These are phyloP conservation scores for Climacium dendroides DNA, from an alignment of 225 moss, liverwort and hornwort species.

Conservation along the genomic window DNA sequence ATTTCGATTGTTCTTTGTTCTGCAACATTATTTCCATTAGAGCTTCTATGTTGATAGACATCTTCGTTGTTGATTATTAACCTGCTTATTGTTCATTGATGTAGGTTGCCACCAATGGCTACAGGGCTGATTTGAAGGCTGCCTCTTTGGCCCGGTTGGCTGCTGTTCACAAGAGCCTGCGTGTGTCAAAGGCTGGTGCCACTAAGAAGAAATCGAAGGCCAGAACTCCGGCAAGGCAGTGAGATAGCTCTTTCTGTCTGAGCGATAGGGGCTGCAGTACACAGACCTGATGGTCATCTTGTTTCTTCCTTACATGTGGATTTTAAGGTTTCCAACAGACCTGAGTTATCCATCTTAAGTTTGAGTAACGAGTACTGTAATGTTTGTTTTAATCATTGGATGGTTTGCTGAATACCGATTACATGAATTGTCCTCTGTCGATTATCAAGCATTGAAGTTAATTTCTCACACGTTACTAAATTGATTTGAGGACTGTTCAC, in stretches of 20 bases:
- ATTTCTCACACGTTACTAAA: no score
- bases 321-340: neutral
- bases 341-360: neutral
- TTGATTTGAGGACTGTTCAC: no score
- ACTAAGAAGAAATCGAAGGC: constrained; percentile 60
- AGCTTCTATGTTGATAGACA: neutral
- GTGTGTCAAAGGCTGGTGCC: constrained; percentile 61
- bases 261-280: neutral
- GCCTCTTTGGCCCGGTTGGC: constrained; percentile 69
- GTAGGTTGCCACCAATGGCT: constrained; percentile 68
- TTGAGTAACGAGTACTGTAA: neutral
- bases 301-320: neutral
- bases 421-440: neutral
- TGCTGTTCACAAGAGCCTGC: constrained; percentile 87
- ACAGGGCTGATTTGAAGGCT: constrained; percentile 80
- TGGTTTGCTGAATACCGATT: neutral
- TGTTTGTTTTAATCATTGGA: neutral
- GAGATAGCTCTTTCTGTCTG: neutral
- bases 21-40: neutral
- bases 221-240: constrained; percentile 48
- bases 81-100: neutral
- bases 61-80: neutral
- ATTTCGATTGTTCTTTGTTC: neutral
- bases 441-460: no score
- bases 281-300: neutral